These are phyloP conservation scores for Backusella psychrophila DNA, from an alignment of 192 early-diverging fungal genomes.

Conservation along the genomic window DNA sequence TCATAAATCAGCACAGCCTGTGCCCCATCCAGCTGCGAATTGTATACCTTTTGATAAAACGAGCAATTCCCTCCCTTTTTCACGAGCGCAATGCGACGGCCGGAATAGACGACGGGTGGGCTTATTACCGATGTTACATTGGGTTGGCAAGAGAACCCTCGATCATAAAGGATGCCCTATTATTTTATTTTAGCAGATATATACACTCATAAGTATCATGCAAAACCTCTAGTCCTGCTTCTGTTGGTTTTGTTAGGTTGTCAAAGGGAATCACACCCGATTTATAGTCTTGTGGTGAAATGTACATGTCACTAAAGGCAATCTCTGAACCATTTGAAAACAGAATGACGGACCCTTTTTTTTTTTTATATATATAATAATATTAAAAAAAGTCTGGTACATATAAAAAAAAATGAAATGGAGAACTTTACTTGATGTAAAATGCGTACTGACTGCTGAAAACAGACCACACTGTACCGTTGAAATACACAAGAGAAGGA, in stretches of 20 bases:
- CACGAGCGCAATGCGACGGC: conserved; percentile 30
- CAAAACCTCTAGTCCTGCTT: conserved; percentile 8
- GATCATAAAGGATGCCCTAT: conserved; percentile 33
- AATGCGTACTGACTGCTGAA: conserved; percentile 11
- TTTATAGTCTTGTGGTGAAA: conserved; percentile 2
- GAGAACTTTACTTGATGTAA: conserved; percentile 6
- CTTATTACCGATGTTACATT: conserved; percentile 9
- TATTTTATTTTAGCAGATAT: neutral
- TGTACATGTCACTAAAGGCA: neutral
- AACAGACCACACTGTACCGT: neutral
- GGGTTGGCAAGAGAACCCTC: conserved; percentile 20
- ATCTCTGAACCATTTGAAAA: neutral
- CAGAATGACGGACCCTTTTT: neutral
- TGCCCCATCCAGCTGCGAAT: conserved; percentile 31
- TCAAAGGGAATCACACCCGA: conserved; percentile 13
- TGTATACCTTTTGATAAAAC: conserved; percentile 34
- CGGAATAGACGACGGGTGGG: neutral
- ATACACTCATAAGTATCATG: neutral
- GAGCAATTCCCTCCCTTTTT: conserved; percentile 28
- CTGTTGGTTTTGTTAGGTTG: conserved; percentile 14
- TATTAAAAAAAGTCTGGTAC: neutral
- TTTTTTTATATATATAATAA: no score
- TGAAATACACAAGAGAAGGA: neutral
- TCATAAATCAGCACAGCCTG: conserved; percentile 38
- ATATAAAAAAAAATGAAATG: no score